Evolutionary conservation across 2,329 filamentous ascomycete genomes (phyloP), one percentile per base, ranked within the genome.

Genomic region (Sclerotinia subarctica): DNA sequence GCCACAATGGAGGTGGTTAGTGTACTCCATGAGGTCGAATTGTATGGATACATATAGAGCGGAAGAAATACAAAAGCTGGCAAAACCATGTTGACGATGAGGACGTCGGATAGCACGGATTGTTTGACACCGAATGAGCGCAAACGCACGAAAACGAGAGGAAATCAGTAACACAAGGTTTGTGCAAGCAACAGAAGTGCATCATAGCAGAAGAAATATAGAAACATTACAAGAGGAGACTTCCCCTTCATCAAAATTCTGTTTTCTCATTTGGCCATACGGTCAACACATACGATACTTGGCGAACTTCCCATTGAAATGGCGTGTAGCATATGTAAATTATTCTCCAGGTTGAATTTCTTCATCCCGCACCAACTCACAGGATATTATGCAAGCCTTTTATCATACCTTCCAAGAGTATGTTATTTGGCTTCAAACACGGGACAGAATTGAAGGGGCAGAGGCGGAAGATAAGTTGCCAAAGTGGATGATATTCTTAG

Each of bases 11-110:
- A 66, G 11, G 67, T 54, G 13, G 68, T 72, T 49, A 74, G 66
- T 26, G 67, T 69, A 38, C 62, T 70, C 73, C 72, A 74, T 26
- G 72, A 72, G 6, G 73, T 69, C 15, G 49, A 38, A 46, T 72
- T 74, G 44, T 69, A 70, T 24, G 71, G 73, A 49, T 74, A 74
- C 38, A 74, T 51, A 29, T 74, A 73, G 35, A 73, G 68, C 6
- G 72, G 73, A 67, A 74, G 64, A 21, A 74, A 70, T 7, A 74
- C 66, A 26, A 70, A 69, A 52, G 69, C 70, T 53, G 57, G 47
- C 5, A 53, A 35, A 52, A 63, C 65, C 56, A 67, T 47, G 42
- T 7, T 67, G 56, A 21, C 26, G 54, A 49, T 2, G 47, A 35
- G 2, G 3, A 63, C 24, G n/a, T 38, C 8, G 35, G 24, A 35